Evolutionary conservation across 2,329 filamentous ascomycete genomes (phyloP).

Genomic region (Diplodia seriata): DNA sequence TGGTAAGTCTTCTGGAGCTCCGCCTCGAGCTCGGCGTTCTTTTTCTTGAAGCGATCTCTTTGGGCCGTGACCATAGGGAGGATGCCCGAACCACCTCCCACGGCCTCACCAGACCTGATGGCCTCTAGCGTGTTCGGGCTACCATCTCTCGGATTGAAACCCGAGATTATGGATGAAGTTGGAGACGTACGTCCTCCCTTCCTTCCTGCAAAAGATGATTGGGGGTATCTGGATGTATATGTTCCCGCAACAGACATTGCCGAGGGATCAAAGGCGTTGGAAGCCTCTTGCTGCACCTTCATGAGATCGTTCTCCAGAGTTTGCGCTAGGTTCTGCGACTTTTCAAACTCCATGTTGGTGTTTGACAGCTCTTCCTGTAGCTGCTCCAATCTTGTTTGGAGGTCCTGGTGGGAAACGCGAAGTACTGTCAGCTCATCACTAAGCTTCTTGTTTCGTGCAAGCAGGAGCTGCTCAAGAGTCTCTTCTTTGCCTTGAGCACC

Average conservation of each 20-base stretch:
- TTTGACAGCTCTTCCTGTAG: slow-evolving; percentile 83
- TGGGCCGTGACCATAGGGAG: slow-evolving; percentile 98
- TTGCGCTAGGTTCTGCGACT: slow-evolving; percentile 80
- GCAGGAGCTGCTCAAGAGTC: slow-evolving; percentile 85
- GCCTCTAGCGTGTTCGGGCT: slow-evolving; percentile 55
- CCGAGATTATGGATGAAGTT: slow-evolving; percentile 97
- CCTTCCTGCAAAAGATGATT: slow-evolving; percentile 62
- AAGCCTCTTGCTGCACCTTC: slow-evolving; percentile 82
- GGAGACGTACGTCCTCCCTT: slow-evolving; percentile 80
- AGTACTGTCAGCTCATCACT: slow-evolving; percentile 91
- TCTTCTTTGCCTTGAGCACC: slow-evolving; percentile 71
- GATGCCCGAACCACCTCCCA: slow-evolving; percentile 82
- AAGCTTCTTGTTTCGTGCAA: slow-evolving; percentile 95
- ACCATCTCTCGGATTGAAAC: slow-evolving; percentile 68
- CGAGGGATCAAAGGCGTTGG: slow-evolving; percentile 80
- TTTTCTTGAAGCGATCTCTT: slow-evolving; percentile 96
- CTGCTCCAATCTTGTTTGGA: slow-evolving; percentile 78
- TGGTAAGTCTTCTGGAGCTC: slow-evolving; percentile 86
- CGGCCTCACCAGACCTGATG: slow-evolving; percentile 68
- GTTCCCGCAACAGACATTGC: slow-evolving; percentile 93
- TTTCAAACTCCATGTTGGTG: slow-evolving; percentile 86
- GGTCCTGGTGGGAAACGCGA: slow-evolving; percentile 90
- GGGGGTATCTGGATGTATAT: slow-evolving; percentile 80
- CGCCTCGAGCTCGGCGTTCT: slow-evolving; percentile 86
- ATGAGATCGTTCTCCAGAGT: slow-evolving; percentile 93